Base-by-base conservation (phyloP, 257 asterid genomes). In the Solanum ahanhuiri region DNA sequence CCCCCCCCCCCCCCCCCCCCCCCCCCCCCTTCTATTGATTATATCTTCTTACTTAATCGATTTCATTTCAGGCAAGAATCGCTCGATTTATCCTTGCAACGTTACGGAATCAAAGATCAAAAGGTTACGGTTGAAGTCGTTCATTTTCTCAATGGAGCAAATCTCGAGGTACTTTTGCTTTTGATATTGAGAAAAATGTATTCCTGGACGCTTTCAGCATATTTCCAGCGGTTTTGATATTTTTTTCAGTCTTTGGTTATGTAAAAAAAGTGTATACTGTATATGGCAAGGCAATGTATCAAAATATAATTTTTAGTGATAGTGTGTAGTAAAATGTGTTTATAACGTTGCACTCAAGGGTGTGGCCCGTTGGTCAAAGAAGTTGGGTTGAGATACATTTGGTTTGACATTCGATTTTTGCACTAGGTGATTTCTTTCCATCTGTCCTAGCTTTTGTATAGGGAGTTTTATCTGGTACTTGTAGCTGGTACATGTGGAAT, bases 21-120 rank as follows among this genome's bases (percentile, higher is more conserved):
- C n/a, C n/a, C 31, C 23, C 58, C 34, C 22, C 15, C 54, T 30
- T 28, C 33, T 66, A 20, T 12, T 39, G 23, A 25, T 63, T 33
- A 2, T 76, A 82, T 4, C 28, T 60, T 58, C 23, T 86, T 41
- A 48, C 57, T 37, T 54, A 81, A 17, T 45, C 71, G 6, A 2
- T 73, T 82, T 22, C 63, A 22, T 90, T 77, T 39, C 92, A 96
- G 99, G 86, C 92, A 91, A 72, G 93, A 91, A 82, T 87, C 93
- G 3, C 93, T 96, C 58, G 95, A 92, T 48, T 86, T 95, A 85
- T 85, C 98, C 4, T 84, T 96, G 89, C 94, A 93, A 41, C 18
- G 89, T 85, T 96, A 92, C 28, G 98, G 98, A 75, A 88, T 95
- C 88, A 91, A 87, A 60, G 92, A 95, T 88, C 88, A 31, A 71